A percentile compares a stretch with the other conserved stretches of the same genome.
Evolutionary conservation across 495 filamentous ascomycete genomes (phyloP).

Genomic region (Penicillium canariense): DNA sequence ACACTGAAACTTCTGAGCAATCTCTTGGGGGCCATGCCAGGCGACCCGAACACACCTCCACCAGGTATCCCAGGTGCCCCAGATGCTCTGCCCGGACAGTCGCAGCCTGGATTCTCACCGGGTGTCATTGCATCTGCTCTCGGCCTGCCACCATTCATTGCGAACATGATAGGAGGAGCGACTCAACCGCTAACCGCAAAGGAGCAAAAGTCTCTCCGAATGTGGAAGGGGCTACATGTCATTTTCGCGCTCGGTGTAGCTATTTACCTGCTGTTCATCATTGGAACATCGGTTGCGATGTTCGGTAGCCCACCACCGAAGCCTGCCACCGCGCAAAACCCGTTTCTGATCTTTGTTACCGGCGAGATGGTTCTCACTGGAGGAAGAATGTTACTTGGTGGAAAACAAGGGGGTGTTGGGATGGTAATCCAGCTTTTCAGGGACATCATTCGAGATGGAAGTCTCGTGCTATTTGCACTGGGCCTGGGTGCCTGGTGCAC

Average conservation of each 20-base stretch:
- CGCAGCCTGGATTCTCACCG: constrained; percentile 27
- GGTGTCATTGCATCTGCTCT: constrained; percentile 35
- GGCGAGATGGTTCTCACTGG: constrained; percentile 72
- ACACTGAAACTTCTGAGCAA: constrained; percentile 62
- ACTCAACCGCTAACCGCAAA: constrained; percentile 33
- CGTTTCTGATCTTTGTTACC: constrained; percentile 79
- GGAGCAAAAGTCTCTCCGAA: constrained; percentile 46
- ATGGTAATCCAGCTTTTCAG: constrained; percentile 58
- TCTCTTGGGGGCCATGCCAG: constrained; percentile 50
- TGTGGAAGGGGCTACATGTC: constrained; percentile 78
- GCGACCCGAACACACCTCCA: constrained; percentile 27
- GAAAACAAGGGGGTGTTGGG: constrained; percentile 42
- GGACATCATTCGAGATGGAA: constrained; percentile 63
- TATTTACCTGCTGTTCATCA: constrained; percentile 57
- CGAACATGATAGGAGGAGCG: constrained; percentile 36
- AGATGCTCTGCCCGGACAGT: constrained; percentile 24
- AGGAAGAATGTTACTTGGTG: constrained; percentile 59
- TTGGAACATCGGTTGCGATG: constrained; percentile 36
- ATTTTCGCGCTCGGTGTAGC: constrained; percentile 69
- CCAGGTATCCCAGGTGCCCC: constrained; percentile 27
- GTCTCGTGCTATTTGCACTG: constrained; percentile 76
- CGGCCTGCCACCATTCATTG: constrained; percentile 46
- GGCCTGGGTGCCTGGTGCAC: constrained; percentile 68
- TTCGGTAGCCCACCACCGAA: constrained; percentile 52
- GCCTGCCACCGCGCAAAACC: constrained; percentile 62